phyloP scores from a whole-genome alignment of 371 early-diverging fungal species.

The Haplosporangium sp. region DNA sequence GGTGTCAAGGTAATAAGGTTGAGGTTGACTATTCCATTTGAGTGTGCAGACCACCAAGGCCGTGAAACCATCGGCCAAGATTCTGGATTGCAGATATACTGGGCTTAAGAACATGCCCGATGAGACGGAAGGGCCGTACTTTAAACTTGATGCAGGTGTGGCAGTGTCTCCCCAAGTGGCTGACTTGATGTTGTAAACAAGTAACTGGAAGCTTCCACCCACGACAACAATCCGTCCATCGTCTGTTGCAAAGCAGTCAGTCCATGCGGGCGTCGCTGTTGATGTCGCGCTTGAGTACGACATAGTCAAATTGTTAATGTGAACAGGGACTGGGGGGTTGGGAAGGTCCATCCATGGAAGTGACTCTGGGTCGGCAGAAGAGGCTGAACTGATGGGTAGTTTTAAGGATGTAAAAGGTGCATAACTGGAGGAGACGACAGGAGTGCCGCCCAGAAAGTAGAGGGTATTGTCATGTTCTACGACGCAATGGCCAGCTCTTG shows the following conservation, averaged over 20 bases:
- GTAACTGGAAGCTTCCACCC: conserved; percentile 33
- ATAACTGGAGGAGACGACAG: conserved; percentile 30
- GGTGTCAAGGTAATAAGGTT: conserved; percentile 49
- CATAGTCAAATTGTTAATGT: conserved; percentile 46
- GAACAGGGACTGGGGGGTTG: conserved; percentile 33
- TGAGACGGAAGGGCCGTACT: conserved; percentile 29
- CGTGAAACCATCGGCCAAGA: conserved; percentile 43
- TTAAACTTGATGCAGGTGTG: conserved; percentile 6
- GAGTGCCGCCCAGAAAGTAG: conserved; percentile 49
- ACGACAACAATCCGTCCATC: conserved; percentile 51
- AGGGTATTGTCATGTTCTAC: conserved; percentile 41
- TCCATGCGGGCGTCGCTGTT: conserved; percentile 34
- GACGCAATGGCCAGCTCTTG: conserved; percentile 47
- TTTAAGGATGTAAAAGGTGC: conserved; percentile 45
- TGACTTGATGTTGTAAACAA: conserved; percentile 29
- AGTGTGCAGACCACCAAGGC: conserved; percentile 46
- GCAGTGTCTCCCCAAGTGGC: conserved; percentile 22
- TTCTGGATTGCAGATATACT: conserved; percentile 42
- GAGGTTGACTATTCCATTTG: conserved; percentile 48
- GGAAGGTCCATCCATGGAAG: conserved; percentile 45
- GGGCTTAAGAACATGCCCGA: conserved; percentile 39
- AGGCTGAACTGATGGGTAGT: conserved; percentile 20
- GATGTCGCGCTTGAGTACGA: conserved; percentile 11
- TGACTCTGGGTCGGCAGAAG: conserved; percentile 12
- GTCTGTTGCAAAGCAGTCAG: conserved; percentile 51